Evolutionary conservation across 495 filamentous ascomycete genomes (phyloP), one percentile per base, ranked within the genome.

Genomic region (Lichina pygmaea): DNA sequence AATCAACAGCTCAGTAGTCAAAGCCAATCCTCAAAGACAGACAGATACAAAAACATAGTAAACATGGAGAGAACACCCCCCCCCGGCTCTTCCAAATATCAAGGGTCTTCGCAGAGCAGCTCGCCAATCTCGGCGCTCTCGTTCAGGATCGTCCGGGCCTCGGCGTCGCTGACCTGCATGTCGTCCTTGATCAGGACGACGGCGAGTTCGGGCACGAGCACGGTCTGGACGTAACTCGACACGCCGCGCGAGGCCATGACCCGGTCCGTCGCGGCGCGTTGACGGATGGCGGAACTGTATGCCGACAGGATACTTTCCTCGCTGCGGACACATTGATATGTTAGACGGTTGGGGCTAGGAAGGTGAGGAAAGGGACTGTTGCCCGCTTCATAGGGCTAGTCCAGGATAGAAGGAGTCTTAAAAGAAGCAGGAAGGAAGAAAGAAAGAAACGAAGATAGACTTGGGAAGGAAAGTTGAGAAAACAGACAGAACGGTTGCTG

Each of bases 201-300:
- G 6, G 78, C 71, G 43, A 94, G 56, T 55, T 97, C 89, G 0
- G 86, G 86, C 11, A 92, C 84, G 39, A 94, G 60, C 3, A 95
- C 89, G 0, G 66, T 63, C 58, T 93, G 84, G 7, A 93, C 71
- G 52, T 81, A 97, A 13, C 67, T 70, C 11, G 72, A 72, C 31
- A 81, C 66, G 8, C 83, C 81, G 24, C 77, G 66, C 0, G 66
- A 64, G 9, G 78, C 71, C 42, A 93, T 65, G 10, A 91, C 62
- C 37, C 62, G 60, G 57, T 93, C 86, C 43, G 65, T 63, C 12
- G 68, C 57, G 8, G 77, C 71, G 40, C 76, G 61, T 48, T 71
- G 67, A 33, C 75, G 70, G 13, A 94, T 57, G 41, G 70, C 58
- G 4, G 66, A 55, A 7, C 72, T 66, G 46, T 86, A 75, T 30